These are phyloP conservation scores for Fusarium torulosum DNA, from an alignment of 2,329 filamentous ascomycete species.

Conservation along the genomic window DNA sequence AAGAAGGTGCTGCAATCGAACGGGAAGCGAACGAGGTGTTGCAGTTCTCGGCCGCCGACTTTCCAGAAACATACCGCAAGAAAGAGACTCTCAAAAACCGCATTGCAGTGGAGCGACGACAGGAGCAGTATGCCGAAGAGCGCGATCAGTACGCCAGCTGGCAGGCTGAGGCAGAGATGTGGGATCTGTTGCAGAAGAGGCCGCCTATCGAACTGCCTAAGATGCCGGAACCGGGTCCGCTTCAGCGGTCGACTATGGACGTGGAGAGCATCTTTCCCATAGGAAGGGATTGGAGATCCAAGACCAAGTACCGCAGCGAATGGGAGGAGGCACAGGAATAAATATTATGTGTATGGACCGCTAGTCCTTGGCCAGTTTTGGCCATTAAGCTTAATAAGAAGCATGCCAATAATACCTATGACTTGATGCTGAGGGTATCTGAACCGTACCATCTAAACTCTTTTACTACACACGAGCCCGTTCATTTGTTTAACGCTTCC, in stretches of 20 bases:
- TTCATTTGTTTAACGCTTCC: constrained; percentile 44
- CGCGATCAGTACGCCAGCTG: constrained; percentile 57
- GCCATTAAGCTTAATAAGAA: constrained; percentile 1
- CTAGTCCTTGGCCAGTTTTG: neutral
- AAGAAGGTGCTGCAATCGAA: constrained; percentile 50
- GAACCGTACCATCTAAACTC: constrained; percentile 7
- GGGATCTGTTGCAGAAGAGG: constrained; percentile 58
- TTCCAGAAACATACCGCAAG: constrained; percentile 54
- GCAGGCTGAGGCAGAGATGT: constrained; percentile 60
- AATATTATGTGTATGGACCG: neutral
- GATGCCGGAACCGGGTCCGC: constrained; percentile 47
- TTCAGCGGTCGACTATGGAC: constrained; percentile 48
- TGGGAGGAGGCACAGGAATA: constrained; percentile 55
- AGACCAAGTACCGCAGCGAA: constrained; percentile 54
- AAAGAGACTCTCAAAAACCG: constrained; percentile 54
- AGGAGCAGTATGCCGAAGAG: constrained; percentile 60
- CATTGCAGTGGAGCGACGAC: constrained; percentile 57
- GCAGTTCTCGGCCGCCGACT: constrained; percentile 56
- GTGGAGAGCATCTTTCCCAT: constrained; percentile 55
- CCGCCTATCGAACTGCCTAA: constrained; percentile 54
- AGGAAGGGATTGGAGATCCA: constrained; percentile 56
- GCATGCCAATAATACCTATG: constrained; percentile 1
- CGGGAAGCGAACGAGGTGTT: constrained; percentile 60
- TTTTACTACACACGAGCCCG: neutral
- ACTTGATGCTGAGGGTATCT: constrained; percentile 29